These are phyloP conservation scores for Zymoseptoria crescenta DNA, from an alignment of 2,329 filamentous ascomycete species.

Conservation along the genomic window DNA sequence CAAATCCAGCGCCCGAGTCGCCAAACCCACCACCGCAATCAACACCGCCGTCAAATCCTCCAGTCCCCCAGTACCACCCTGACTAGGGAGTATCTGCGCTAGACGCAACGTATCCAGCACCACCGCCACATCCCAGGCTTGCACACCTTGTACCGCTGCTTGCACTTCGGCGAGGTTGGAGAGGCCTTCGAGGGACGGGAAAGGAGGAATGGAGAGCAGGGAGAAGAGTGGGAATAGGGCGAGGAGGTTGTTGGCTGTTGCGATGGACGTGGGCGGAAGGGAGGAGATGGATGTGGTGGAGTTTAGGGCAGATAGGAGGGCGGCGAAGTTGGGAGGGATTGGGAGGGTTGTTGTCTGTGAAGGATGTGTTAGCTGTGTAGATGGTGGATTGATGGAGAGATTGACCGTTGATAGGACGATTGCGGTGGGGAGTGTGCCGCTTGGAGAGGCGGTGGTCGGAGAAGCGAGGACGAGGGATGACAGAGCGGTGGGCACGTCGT, in stretches of 20 bases:
- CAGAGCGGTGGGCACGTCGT: background rate
- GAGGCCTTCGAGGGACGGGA: background rate
- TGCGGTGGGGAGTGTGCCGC: no score
- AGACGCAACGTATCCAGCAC: background rate
- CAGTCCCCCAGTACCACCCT: background rate
- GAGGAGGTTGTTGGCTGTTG: slow-evolving; percentile 42
- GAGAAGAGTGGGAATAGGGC: slow-evolving; percentile 38
- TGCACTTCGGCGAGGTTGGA: background rate
- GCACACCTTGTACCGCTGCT: background rate
- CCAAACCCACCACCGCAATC: background rate
- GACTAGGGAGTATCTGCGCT: no score
- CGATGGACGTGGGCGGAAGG: slow-evolving; percentile 18
- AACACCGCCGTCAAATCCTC: background rate
- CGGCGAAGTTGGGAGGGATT: background rate
- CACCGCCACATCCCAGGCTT: background rate
- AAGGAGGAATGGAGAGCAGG: slow-evolving; percentile 21
- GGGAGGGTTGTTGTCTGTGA: background rate
- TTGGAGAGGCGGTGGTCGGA: background rate
- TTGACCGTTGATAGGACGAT: background rate
- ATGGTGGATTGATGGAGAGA: no score
- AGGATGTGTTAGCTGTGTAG: no score
- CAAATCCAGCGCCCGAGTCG: background rate
- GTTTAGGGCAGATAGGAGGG: slow-evolving; percentile 5
- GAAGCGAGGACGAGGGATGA: background rate
- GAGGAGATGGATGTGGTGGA: slow-evolving; percentile 7